Evolutionary conservation across 2,329 filamentous ascomycete genomes (phyloP), one percentile per base, ranked within the genome.

Genomic region (Moelleriella libera): DNA sequence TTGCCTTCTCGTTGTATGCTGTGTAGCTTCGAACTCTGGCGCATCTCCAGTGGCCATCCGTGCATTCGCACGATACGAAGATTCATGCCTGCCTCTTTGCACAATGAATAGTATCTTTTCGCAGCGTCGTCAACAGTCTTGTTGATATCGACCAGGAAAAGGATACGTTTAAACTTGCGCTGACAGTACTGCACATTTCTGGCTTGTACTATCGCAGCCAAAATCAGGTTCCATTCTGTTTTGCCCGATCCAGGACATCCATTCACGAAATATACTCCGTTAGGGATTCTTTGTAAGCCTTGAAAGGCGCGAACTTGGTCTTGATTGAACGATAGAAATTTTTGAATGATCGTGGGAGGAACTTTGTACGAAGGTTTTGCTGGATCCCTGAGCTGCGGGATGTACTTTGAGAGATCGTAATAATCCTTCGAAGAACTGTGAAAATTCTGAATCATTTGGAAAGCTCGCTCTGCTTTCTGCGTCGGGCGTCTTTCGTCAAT

Each of bases 111-210:
- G n/a, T 70, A 68, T 5, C 68, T 63, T 46, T 64, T 61, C 0
- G 68, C 69, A 0, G 67, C 66, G 43, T 72, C 68, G 39, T 72
- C 68, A 0, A 69, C 62, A 0, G 70, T 67, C 42, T 68, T 64
- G 53, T 73, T 73, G 47, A 73, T 66, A 46, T 73, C 70, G 1
- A 72, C 58, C 0, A 73, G 54, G 45, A 71, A 72, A 0, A 73
- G 55, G 9, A 73, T 62, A 6, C 62, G 68, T 5, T 48, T 60
- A 7, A 50, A 52, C 11, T 49, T 48, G 11, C 52, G 51, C n/a
- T 51, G 56, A 2, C 49, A 47, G 4, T 48, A 52, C 30, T 55
- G 55, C 8, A 52, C 55, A 21, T 47, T 54, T 42, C 59, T 63
- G 11, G 58, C 58, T 41, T 64, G 62, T 7, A 66, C 63, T 14